Evolutionary conservation across 768 basidiomycete genomes (phyloP), one percentile per base, ranked within the genome.

Genomic region (Mrakia gelida): DNA sequence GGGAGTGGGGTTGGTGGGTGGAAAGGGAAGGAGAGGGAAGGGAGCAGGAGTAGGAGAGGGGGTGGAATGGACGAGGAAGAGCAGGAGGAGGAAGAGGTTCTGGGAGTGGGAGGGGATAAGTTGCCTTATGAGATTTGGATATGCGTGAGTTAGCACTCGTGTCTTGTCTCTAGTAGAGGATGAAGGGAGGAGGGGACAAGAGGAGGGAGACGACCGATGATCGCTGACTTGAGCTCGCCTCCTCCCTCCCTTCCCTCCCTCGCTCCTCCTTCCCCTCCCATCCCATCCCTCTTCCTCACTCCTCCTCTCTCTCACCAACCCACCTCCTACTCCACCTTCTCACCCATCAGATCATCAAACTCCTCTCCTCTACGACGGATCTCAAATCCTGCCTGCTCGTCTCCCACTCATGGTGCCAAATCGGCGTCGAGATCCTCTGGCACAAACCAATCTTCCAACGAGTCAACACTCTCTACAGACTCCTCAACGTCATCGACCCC

Each of bases 391-490:
- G 89, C 59, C 87, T 95, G 79, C 89, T 91, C 76, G 95, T 98
- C 38, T 94, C 91, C 28, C 90, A 93, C 77, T 88, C 90, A 38
- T 99, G 96, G 95, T 98, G 94, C 87, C 92, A 95, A 83, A 97
- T 94, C 84, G 90, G 94, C 43, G 94, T 95, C 62, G 93, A 98
- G 84, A 88, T 98, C 30, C 87, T 98, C 32, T 99, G 95, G 95
- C 91, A 94, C 84, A 92, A 92, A 82, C 95, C 95, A 28, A 87
- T 87, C 74, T 90, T 98, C 82, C 86, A 89, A 34, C 89, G 89
- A 77, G 87, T 89, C 76, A 85, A 88, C 75, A 91, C 91, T 54
- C 88, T 97, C 75, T 87, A 90, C 82, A 90, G 90, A 84, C 91
- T 98, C 89, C 88, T 92, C 81, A 86, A 87, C 76, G 87, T 94